These are phyloP conservation scores for Conoideocrella luteorostrata DNA, from an alignment of 2,329 filamentous ascomycete genomes.

Conservation along the genomic window DNA sequence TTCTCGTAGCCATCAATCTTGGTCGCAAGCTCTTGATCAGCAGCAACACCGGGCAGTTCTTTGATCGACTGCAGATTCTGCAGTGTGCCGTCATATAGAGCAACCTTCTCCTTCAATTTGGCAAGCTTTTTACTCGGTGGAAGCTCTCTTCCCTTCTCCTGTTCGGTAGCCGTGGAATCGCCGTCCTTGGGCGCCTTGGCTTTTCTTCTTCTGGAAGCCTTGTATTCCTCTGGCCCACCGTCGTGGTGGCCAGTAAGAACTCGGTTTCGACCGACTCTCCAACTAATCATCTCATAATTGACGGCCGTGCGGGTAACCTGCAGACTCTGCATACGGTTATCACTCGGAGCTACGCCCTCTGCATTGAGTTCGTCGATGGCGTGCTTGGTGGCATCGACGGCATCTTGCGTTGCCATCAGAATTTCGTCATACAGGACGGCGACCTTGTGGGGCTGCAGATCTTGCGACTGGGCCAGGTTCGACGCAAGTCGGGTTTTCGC, in stretches of 20 bases:
- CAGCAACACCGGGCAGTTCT: slow-evolving; percentile 82
- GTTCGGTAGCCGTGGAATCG: slow-evolving; percentile 28
- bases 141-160: slow-evolving; percentile 50
- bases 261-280: slow-evolving; percentile 88
- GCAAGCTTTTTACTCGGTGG: slow-evolving; percentile 69
- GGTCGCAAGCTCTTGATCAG: slow-evolving; percentile 67
- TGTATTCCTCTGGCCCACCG: slow-evolving; percentile 55
- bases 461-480: slow-evolving; percentile 36
- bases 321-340: slow-evolving; percentile 82
- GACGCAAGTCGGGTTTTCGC: slow-evolving; percentile 45
- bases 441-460: slow-evolving; percentile 54
- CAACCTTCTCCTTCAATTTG: slow-evolving; percentile 76
- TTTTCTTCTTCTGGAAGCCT: slow-evolving; percentile 44
- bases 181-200: slow-evolving; percentile 20
- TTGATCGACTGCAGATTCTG: slow-evolving; percentile 88
- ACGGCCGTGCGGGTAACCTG: slow-evolving; percentile 90
- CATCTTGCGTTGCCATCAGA: slow-evolving; percentile 84
- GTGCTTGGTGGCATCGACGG: slow-evolving; percentile 85
- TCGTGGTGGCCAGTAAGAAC: slow-evolving; percentile 80
- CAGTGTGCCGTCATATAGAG: slow-evolving; percentile 83
- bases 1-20: slow-evolving; percentile 72
- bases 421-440: slow-evolving; percentile 88
- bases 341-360: slow-evolving; percentile 78
- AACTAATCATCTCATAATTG: slow-evolving; percentile 89
- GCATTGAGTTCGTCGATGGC: slow-evolving; percentile 84